Conservation (phyloP, 768 basidiomycete genomes). For the Lentinula aciculospora region DNA sequence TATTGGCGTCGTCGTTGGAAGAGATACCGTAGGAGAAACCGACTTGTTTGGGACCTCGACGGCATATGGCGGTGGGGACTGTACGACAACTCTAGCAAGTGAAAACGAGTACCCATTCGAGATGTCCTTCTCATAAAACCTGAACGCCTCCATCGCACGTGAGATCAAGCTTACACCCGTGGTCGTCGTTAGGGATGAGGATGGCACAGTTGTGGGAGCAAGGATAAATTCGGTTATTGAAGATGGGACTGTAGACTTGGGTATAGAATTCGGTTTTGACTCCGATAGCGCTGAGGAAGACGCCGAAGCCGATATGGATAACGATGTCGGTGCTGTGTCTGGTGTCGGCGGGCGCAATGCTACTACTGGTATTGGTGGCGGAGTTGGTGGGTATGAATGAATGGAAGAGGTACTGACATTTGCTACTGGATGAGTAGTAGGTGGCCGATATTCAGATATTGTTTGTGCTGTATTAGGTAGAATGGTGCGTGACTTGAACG, state of each 20-base stretch:
- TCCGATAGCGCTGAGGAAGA: slow-evolving; percentile 16
- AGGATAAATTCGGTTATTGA: slow-evolving; percentile 23
- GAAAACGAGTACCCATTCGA: slow-evolving; percentile 4
- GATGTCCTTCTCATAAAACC: slow-evolving; percentile 15
- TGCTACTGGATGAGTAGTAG: slow-evolving; percentile 13
- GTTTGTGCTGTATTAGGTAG: slow-evolving; percentile 5
- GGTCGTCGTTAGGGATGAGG: slow-evolving; percentile 12
- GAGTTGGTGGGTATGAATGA: slow-evolving; percentile 30
- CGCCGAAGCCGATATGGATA: background rate
- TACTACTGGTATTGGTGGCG: slow-evolving; percentile 17
- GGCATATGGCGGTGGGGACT: slow-evolving; percentile 3
- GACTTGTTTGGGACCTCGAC: background rate
- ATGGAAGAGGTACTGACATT: slow-evolving; percentile 16
- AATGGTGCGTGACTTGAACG: slow-evolving; percentile 26
- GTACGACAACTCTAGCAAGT: background rate
- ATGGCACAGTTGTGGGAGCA: slow-evolving; percentile 21
- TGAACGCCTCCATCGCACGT: slow-evolving; percentile 24
- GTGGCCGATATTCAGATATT: background rate
- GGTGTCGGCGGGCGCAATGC: slow-evolving; percentile 16
- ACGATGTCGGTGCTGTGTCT: background rate
- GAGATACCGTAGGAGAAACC: background rate
- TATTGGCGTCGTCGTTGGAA: background rate
- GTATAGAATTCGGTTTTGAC: background rate
- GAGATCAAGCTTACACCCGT: slow-evolving; percentile 11
- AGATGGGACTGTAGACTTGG: slow-evolving; percentile 10